Evolutionary conservation across 2,329 filamentous ascomycete species (phyloP), one percentile per base, ranked within the genome.

Genomic region (Aspergillus udagawae): DNA sequence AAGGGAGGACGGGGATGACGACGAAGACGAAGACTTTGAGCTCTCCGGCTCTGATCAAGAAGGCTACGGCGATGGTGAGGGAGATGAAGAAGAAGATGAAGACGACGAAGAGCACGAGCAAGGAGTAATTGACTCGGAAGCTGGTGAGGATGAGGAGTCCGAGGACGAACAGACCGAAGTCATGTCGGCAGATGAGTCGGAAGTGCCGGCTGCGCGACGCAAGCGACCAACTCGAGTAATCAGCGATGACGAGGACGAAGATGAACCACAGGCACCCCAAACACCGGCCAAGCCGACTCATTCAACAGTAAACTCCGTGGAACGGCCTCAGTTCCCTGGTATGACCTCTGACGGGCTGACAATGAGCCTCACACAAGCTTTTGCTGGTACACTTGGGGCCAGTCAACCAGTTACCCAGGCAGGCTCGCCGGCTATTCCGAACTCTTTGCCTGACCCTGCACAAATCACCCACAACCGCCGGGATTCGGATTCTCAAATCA

Each of bases 361-460:
- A 5, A 72, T 96, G 45, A 89, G 91, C 9, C 80, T 96, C 48
- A 95, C 91, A 0, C 92, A 96, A 67, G 93, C 94, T 60, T 97
- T 96, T 70, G 90, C 89, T 4, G 91, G 91, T 12, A 96, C 92
- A 1, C 89, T 97, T 85, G 91, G 90, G 50, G 86, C 84, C 41
- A 78, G 80, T 58, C 75, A 81, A 51, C 70, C 71, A 2, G 73
- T 73, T 17, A 70, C 64, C 17, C 68, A 80, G 58, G 73, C 79
- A 60, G 80, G 83, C 60, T 83, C 82, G 9, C 63, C 83, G 9
- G 76, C 77, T 21, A 80, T 83, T 47, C 72, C 63, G 1, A 64
- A 66, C 42, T 67, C 70, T 3, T 68, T 83, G 21, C 80, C 83
- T n/a, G 79, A 81, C 14, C 82, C 82, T 25, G 73, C 73, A 9